Conservation (phyloP, 768 basidiomycete genomes). For the Leccinum ochraceum region DNA sequence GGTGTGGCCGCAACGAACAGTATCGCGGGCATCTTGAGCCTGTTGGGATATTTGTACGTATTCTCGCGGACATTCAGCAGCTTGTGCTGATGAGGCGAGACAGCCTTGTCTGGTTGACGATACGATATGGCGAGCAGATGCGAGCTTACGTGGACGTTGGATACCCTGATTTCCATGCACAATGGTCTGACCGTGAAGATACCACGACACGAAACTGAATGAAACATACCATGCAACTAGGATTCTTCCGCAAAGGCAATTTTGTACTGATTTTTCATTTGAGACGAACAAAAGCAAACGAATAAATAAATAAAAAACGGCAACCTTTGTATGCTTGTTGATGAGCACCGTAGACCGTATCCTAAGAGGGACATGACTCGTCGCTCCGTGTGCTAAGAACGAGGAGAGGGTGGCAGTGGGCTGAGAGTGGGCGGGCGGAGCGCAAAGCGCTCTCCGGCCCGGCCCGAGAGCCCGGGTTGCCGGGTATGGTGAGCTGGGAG, state of each 20-base stretch:
- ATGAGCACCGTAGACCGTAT: no score
- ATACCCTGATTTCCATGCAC: slow-evolving; percentile 38
- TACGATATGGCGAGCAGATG: slow-evolving; percentile 59
- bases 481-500: no score
- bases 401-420: no score
- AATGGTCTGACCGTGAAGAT: not conserved
- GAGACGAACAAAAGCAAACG: not conserved
- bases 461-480: no score
- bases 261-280: not conserved
- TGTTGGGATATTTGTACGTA: slow-evolving; percentile 56
- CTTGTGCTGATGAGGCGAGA: not conserved
- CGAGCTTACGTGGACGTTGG: slow-evolving; percentile 58
- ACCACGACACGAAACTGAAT: not conserved
- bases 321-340: no score
- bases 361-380: no score
- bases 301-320: not conserved
- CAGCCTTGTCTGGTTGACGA: slow-evolving; percentile 53
- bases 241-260: not conserved
- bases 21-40: slow-evolving; percentile 44
- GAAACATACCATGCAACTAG: no score
- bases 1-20: slow-evolving; percentile 54
- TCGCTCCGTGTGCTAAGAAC: no score
- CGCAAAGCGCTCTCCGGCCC: no score
- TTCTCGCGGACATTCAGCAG: not conserved
- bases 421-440: no score